These are phyloP conservation scores for Cyberlindnera euphorbiae DNA, from an alignment of 805 yeast species.

Conservation along the genomic window DNA sequence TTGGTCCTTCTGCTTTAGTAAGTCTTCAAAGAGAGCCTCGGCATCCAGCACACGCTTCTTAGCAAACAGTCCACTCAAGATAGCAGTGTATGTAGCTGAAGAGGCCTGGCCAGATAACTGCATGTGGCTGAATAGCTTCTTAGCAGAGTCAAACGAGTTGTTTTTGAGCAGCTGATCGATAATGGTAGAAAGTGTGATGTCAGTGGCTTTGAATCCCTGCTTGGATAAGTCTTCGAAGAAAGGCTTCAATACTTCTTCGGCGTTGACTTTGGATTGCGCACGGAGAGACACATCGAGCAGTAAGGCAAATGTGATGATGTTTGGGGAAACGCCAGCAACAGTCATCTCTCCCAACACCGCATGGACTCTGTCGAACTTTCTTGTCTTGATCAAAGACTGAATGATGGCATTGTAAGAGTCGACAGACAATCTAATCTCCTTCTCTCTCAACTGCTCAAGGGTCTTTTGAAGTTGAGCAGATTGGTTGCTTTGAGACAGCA, in stretches of 20 bases:
- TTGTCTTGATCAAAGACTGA: conserved; percentile 33
- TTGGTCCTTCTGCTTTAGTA: conserved; percentile 25
- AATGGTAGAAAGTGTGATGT: conserved; percentile 45
- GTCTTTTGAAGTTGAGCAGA: conserved; percentile 11
- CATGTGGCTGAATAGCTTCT: conserved; percentile 41
- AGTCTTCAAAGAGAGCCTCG: conserved; percentile 27
- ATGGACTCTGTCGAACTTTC: conserved; percentile 42
- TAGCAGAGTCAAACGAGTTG: conserved; percentile 47
- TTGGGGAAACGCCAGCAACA: conserved; percentile 41
- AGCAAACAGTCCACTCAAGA: conserved; percentile 43
- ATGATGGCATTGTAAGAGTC: conserved; percentile 50
- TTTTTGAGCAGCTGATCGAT: conserved; percentile 49
- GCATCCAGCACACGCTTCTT: conserved; percentile 39
- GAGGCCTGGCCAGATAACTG: conserved; percentile 31
- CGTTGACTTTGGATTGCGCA: conserved; percentile 39
- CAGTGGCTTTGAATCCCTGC: conserved; percentile 36
- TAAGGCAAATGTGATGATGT: conserved; percentile 58
- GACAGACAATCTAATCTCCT: conserved; percentile 39
- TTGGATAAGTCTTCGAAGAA: conserved; percentile 39
- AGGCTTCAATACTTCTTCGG: conserved; percentile 32
- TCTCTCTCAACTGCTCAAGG: conserved; percentile 11
- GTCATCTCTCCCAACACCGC: conserved; percentile 45
- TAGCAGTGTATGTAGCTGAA: conserved; percentile 37
- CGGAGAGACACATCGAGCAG: conserved; percentile 49
- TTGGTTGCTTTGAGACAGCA: conserved; percentile 14